Conservation (phyloP, 345 rosid species). For the Corchorus capsularis region DNA sequence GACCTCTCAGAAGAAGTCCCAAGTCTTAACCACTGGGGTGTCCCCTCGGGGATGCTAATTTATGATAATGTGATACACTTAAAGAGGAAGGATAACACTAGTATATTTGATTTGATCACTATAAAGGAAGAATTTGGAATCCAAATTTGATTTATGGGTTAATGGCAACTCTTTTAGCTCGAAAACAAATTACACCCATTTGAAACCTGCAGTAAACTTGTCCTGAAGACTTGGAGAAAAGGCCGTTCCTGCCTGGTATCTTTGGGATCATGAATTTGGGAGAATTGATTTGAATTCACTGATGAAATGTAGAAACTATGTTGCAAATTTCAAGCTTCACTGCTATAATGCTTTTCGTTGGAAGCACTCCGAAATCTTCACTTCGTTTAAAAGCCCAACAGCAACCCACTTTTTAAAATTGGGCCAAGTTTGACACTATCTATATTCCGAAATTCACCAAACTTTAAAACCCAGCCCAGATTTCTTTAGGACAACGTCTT, state of each 20-base stretch:
- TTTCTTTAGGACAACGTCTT: no score
- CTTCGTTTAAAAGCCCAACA: not conserved
- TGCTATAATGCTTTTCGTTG: no score
- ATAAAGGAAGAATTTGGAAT: not conserved
- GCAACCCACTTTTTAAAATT: not conserved
- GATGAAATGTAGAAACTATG: no score
- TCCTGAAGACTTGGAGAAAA: not conserved
- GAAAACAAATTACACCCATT: not conserved
- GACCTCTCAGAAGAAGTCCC: no score
- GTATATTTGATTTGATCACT: not conserved
- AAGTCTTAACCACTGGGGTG: no score
- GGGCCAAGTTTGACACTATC: not conserved
- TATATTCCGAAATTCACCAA: not conserved
- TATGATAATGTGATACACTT: not conserved
- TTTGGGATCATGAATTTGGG: no score
- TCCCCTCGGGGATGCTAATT: no score
- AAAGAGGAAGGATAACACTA: not conserved
- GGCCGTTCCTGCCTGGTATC: not conserved
- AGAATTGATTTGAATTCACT: no score
- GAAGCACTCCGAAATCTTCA: no score
- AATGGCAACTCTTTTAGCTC: not conserved
- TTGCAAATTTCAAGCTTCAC: no score
- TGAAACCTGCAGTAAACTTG: not conserved
- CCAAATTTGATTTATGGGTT: not conserved
- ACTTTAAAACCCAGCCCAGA: not conserved